These are phyloP conservation scores for Termitomyces sp. DNA, from an alignment of 768 basidiomycete genomes.

Conservation along the genomic window DNA sequence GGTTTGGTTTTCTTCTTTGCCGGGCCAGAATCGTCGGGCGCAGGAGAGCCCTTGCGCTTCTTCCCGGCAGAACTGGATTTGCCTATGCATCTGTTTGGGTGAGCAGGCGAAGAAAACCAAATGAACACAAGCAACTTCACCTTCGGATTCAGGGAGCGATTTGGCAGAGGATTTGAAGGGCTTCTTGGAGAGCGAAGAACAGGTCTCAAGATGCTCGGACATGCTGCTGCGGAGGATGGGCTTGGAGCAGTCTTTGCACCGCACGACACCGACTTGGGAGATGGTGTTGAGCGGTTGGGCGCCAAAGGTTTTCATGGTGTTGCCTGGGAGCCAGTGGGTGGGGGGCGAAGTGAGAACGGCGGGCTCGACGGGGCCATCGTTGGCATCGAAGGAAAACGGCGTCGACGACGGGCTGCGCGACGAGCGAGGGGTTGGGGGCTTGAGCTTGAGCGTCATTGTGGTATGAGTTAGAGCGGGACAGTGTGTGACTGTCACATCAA, in stretches of 20 bases:
- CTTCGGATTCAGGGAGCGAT: slow-evolving; percentile 44
- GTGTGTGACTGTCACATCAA: slow-evolving; percentile 4
- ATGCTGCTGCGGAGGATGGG: slow-evolving; percentile 75
- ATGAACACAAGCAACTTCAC: background rate
- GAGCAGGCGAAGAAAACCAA: background rate
- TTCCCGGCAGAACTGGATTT: slow-evolving; percentile 40
- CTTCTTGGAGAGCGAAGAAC: slow-evolving; percentile 28
- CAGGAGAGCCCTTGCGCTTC: slow-evolving; percentile 82
- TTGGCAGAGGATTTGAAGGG: slow-evolving; percentile 57
- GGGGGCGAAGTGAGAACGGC: slow-evolving; percentile 65
- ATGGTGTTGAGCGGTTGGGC: slow-evolving; percentile 66
- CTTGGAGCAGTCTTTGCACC: slow-evolving; percentile 80
- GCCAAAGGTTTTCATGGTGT: slow-evolving; percentile 88
- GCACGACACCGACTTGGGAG: slow-evolving; percentile 59
- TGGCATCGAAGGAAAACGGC: slow-evolving; percentile 64
- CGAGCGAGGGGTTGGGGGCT: slow-evolving; percentile 31
- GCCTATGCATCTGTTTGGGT: slow-evolving; percentile 1
- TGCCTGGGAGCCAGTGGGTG: slow-evolving; percentile 79
- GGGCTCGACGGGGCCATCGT: slow-evolving; percentile 35
- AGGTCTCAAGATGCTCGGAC: slow-evolving; percentile 68
- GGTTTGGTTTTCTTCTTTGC: slow-evolving; percentile 78
- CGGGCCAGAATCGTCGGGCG: slow-evolving; percentile 64
- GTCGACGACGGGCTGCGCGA: slow-evolving; percentile 27
- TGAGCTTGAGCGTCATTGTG: slow-evolving; percentile 43
- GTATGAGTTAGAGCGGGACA: background rate